Evolutionary conservation across 2,329 filamentous ascomycete genomes (phyloP).

Genomic region (Aspergillus floridensis): DNA sequence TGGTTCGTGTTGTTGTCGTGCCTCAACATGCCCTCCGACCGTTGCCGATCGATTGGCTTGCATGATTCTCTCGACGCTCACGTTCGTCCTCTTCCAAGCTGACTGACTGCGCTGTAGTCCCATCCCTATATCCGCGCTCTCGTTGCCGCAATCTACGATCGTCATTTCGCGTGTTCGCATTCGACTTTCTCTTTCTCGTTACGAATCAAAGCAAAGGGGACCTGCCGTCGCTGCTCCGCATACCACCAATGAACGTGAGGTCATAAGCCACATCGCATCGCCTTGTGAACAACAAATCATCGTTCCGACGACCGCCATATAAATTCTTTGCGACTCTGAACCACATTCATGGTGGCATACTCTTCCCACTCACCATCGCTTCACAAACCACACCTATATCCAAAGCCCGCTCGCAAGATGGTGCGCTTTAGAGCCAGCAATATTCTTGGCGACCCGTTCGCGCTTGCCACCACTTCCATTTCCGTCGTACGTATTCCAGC

Average conservation of each 20-base stretch:
- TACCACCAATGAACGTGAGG: neutral
- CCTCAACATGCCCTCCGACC: constrained; percentile 10
- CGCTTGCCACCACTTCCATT: constrained; percentile 90
- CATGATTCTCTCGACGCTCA: constrained; percentile 13
- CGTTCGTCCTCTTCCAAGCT: neutral
- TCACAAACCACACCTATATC: constrained; percentile 21
- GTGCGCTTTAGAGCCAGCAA: constrained; percentile 73
- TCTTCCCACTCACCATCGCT: constrained; percentile 21
- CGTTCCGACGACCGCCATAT: constrained; percentile 3
- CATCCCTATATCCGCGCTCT: neutral
- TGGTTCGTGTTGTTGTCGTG: constrained; percentile 12
- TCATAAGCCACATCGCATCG: constrained; percentile 1
- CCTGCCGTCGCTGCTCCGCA: neutral
- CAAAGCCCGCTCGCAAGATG: constrained; percentile 33
- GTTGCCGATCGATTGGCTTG: constrained; percentile 2
- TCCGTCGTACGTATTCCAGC: constrained; percentile 64
- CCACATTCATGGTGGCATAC: constrained; percentile 26
- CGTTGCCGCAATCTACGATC: constrained; percentile 1
- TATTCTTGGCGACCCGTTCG: constrained; percentile 94
- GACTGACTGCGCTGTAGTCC: constrained; percentile 3
- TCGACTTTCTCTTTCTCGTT: neutral
- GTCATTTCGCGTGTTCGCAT: neutral
- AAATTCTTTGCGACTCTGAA: constrained; percentile 9
- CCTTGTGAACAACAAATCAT: constrained; percentile 7
- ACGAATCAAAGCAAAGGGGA: neutral